phyloP scores from a whole-genome alignment of 495 filamentous ascomycete genomes.

The Margaritispora aquatica region DNA sequence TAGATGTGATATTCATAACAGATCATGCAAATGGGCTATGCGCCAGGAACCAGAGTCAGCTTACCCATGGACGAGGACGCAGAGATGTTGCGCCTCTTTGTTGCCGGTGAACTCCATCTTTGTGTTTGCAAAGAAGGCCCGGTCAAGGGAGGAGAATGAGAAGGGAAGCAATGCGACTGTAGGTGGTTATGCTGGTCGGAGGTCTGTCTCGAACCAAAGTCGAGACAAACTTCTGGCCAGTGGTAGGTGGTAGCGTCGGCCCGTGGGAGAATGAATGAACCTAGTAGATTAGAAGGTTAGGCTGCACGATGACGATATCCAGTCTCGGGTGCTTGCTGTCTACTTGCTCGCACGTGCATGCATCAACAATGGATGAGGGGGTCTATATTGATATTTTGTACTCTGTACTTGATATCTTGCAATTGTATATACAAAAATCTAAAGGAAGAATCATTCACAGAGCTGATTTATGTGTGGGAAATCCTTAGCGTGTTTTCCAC shows the following conservation, averaged over 20 bases:
- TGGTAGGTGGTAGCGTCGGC: neutral
- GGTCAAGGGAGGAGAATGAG: slow-evolving; percentile 24
- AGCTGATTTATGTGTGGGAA: neutral
- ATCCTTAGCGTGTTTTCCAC: neutral
- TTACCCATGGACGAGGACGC: slow-evolving; percentile 94
- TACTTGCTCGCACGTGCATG: neutral
- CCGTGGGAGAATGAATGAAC: no score
- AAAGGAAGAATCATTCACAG: neutral
- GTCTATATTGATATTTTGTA: no score
- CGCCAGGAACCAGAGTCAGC: no score
- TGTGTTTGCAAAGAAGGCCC: slow-evolving; percentile 19
- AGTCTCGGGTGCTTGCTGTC: neutral
- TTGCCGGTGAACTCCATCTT: slow-evolving; percentile 32
- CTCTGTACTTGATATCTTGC: no score
- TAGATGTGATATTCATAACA: no score
- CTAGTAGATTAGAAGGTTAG: no score
- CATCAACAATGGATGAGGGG: neutral
- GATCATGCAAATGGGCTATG: no score
- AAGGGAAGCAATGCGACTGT: slow-evolving; percentile 24
- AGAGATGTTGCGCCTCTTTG: slow-evolving; percentile 58
- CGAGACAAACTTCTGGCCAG: slow-evolving; percentile 16
- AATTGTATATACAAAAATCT: no score
- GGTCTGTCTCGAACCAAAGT: slow-evolving; percentile 6
- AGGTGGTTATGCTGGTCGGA: neutral
- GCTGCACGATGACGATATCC: neutral